Evolutionary conservation across 2,329 filamentous ascomycete genomes (phyloP).

Genomic region (Diaporthe aspalathi): DNA sequence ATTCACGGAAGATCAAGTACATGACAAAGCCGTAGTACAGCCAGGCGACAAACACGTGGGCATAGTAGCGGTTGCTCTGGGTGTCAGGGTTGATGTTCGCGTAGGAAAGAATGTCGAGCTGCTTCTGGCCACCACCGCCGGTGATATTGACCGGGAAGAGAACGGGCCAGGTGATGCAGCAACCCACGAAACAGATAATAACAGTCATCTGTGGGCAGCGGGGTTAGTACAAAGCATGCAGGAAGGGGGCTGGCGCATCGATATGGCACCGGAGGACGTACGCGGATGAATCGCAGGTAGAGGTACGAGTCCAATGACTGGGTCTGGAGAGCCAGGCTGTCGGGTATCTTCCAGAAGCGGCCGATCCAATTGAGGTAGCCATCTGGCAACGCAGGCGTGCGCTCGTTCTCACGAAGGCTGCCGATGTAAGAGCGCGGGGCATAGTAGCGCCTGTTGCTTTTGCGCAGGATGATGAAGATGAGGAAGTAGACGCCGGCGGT

Average conservation of each 20-base stretch:
- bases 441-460: constrained; percentile 60
- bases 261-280: background rate
- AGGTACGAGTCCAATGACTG: constrained; percentile 40
- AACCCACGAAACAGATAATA: constrained; percentile 82
- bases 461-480: constrained; percentile 59
- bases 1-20: constrained; percentile 87
- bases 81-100: constrained; percentile 73
- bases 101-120: constrained; percentile 84
- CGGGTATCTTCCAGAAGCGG: constrained; percentile 74
- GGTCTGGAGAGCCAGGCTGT: constrained; percentile 71
- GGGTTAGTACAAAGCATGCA: background rate
- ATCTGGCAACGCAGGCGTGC: constrained; percentile 67
- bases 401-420: constrained; percentile 60
- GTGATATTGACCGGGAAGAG: constrained; percentile 89
- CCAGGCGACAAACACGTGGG: constrained; percentile 84
- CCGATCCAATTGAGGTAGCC: constrained; percentile 76
- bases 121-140: constrained; percentile 70
- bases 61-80: constrained; percentile 74
- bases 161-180: constrained; percentile 86
- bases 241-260: background rate
- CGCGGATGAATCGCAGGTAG: constrained; percentile 39
- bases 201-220: constrained; percentile 30
- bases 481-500: constrained; percentile 54
- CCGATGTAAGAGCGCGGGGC: constrained; percentile 63
- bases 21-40: constrained; percentile 89